These are phyloP conservation scores for Sutorius eximius DNA, from an alignment of 1,284 basidiomycete species.

Conservation along the genomic window DNA sequence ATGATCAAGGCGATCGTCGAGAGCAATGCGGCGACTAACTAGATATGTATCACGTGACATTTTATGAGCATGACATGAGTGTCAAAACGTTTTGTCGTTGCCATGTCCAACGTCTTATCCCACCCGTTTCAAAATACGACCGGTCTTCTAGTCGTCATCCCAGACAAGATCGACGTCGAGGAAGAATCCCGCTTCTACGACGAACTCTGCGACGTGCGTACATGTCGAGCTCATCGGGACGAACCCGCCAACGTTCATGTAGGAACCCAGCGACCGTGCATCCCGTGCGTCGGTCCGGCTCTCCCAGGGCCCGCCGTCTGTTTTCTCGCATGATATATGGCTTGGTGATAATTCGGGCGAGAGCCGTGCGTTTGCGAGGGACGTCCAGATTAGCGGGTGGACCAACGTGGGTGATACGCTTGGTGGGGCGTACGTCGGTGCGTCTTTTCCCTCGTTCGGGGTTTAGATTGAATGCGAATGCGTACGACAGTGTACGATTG, in stretches of 20 bases:
- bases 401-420: conserved; percentile 62
- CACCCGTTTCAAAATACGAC: conserved; percentile 29
- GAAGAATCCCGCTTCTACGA: conserved; percentile 50
- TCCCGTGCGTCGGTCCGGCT: conserved; percentile 17
- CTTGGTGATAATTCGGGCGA: conserved; percentile 58
- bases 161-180: conserved; percentile 44
- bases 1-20: conserved; percentile 91
- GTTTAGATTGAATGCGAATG: not conserved
- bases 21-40: conserved; percentile 28
- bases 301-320: conserved; percentile 48
- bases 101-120: conserved; percentile 9
- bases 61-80: too few relatives aligned
- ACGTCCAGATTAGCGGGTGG: conserved; percentile 67
- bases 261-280: conserved; percentile 24
- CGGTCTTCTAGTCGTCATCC: conserved; percentile 28
- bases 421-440: conserved; percentile 63
- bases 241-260: not conserved
- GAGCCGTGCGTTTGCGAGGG: conserved; percentile 55
- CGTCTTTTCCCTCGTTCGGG: conserved; percentile 16
- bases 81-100: not conserved
- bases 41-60: conserved; percentile 10
- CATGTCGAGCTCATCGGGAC: not conserved
- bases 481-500: conserved; percentile 56
- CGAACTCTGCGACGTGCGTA: conserved; percentile 43
- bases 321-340: conserved; percentile 66